These are phyloP conservation scores for Alternaria dauci DNA, from an alignment of 2,329 filamentous ascomycete species.

Conservation along the genomic window DNA sequence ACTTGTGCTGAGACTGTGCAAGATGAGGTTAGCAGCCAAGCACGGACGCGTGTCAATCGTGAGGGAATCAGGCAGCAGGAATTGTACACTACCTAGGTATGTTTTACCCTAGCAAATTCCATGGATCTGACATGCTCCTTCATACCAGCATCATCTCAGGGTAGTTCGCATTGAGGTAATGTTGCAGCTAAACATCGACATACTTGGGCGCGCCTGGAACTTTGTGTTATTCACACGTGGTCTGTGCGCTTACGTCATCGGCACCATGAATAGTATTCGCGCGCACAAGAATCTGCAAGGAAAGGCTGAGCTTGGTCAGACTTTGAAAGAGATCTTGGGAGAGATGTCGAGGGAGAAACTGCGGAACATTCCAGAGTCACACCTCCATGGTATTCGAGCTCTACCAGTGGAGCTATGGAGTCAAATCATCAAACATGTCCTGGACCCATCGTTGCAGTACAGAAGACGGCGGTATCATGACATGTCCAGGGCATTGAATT, in stretches of 20 bases:
- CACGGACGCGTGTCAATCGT: not conserved
- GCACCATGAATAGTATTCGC: not conserved
- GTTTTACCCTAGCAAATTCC: not conserved
- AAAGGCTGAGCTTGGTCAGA: not conserved
- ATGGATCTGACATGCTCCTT: not conserved
- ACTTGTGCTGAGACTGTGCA: not conserved
- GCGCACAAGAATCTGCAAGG: not conserved
- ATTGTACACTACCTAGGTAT: not conserved
- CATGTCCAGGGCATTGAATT: not conserved
- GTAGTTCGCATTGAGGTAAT: not conserved
- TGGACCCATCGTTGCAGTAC: not conserved
- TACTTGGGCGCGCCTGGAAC: not conserved
- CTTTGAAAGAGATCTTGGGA: not conserved
- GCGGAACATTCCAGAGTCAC: not conserved
- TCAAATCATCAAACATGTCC: not conserved
- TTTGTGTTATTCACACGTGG: not conserved
- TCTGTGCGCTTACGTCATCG: not conserved
- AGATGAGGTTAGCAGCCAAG: not conserved
- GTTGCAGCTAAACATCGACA: not conserved
- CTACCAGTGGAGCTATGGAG: not conserved
- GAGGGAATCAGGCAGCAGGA: conserved; percentile 1
- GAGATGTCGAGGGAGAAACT: not conserved
- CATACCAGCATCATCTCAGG: not conserved
- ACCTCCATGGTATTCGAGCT: not conserved
- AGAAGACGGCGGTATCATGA: not conserved